Conservation (phyloP, 768 basidiomycete genomes). For the Kwoniella pini region DNA sequence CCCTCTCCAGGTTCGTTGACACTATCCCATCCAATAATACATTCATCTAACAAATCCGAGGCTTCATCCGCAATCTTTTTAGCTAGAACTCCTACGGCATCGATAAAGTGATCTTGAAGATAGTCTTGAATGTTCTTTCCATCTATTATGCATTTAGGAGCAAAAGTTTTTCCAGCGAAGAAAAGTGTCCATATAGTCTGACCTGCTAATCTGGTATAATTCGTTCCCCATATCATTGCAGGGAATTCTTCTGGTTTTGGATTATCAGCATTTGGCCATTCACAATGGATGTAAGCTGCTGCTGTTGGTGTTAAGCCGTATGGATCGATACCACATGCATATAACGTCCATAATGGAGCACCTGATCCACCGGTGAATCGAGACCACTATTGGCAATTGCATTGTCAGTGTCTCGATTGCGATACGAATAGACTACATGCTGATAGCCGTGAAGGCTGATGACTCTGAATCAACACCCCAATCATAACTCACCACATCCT, state of each 20-base stretch:
- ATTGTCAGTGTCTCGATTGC: not conserved
- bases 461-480: not conserved
- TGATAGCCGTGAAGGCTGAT: not conserved
- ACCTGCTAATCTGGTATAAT: slow-evolving; percentile 82
- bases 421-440: not conserved
- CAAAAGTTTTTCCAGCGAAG: slow-evolving; percentile 85
- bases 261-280: slow-evolving; percentile 68
- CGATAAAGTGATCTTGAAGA: slow-evolving; percentile 77
- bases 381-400: slow-evolving; percentile 69
- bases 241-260: slow-evolving; percentile 76
- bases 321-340: slow-evolving; percentile 86
- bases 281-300: slow-evolving; percentile 81
- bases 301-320: slow-evolving; percentile 80
- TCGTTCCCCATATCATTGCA: slow-evolving; percentile 96
- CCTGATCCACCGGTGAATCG: slow-evolving; percentile 96
- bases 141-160: slow-evolving; percentile 87
- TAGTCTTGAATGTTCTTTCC: slow-evolving; percentile 90
- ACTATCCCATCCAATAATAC: slow-evolving; percentile 94
- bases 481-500: slow-evolving; percentile 78
- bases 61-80: slow-evolving; percentile 67
- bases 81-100: slow-evolving; percentile 73
- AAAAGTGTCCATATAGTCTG: slow-evolving; percentile 94
- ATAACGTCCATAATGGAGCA: slow-evolving; percentile 76
- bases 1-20: slow-evolving; percentile 94
- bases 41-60: slow-evolving; percentile 73